Percentiles rank a stretch among this genome's conserved stretches.
Conservation (phyloP, 257 asterid genomes). For the Solanum virginianum region DNA sequence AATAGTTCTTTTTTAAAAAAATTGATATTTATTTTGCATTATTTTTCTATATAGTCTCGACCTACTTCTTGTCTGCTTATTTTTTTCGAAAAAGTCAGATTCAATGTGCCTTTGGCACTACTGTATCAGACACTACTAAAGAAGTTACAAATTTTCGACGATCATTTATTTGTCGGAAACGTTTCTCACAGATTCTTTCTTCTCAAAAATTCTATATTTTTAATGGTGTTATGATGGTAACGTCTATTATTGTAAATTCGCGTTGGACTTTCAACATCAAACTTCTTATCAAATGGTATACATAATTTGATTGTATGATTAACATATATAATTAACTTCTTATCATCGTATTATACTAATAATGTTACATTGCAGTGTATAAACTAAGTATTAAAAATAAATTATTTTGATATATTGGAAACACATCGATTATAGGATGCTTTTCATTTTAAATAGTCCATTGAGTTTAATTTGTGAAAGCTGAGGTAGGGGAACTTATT, state of each 20-base stretch:
- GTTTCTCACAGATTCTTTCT: background rate
- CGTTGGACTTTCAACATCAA: background rate
- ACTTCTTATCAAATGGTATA: background rate
- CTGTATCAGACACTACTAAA: background rate
- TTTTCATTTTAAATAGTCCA: background rate
- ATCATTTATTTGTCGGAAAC: background rate
- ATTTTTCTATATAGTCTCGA: background rate
- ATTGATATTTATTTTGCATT: background rate
- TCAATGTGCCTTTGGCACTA: background rate
- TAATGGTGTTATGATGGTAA: background rate
- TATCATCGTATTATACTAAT: background rate
- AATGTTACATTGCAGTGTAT: background rate
- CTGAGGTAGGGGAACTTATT: background rate
- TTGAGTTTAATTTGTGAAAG: background rate
- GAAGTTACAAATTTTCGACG: background rate
- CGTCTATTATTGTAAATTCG: background rate
- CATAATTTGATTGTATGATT: background rate
- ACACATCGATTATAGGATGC: background rate
- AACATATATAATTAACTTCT: background rate
- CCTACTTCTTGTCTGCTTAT: background rate
- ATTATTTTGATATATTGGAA: background rate
- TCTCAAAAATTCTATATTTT: background rate
- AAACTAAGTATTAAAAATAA: background rate
- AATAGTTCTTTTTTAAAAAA: background rate
- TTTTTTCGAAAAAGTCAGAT: background rate